These are phyloP conservation scores for Phytophthora cactorum DNA, from an alignment of 352 stramenopile genomes.

Conservation along the genomic window DNA sequence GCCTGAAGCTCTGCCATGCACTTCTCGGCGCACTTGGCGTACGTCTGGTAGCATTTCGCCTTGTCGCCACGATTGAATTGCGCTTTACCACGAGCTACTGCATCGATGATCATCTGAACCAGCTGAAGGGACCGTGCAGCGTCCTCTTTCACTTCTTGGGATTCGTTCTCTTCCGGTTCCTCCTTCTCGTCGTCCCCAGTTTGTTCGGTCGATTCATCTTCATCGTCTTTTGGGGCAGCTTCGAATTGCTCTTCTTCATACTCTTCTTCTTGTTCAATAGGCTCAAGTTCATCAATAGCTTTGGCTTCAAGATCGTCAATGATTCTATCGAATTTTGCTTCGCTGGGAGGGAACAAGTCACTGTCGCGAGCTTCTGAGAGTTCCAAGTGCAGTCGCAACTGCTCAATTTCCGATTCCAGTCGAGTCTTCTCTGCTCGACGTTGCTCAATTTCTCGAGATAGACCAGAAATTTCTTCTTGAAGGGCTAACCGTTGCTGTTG, in stretches of 20 bases:
- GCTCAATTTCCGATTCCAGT: slow-evolving; percentile 71
- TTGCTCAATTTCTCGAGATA: slow-evolving; percentile 47
- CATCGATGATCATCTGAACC: slow-evolving; percentile 47
- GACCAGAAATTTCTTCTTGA: slow-evolving; percentile 33
- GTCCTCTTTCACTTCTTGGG: slow-evolving; percentile 48
- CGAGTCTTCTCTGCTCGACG: slow-evolving; percentile 48
- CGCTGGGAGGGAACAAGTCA: slow-evolving; percentile 8
- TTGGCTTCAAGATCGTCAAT: slow-evolving; percentile 9
- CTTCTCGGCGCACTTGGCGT: slow-evolving; percentile 56
- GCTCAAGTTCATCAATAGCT: slow-evolving; percentile 22
- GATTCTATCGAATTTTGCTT: slow-evolving; percentile 24
- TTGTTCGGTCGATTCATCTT: slow-evolving; percentile 20
- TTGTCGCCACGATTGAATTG: slow-evolving; percentile 85
- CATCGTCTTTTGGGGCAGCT: slow-evolving; percentile 21
- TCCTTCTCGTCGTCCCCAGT: slow-evolving; percentile 35
- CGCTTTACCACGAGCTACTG: slow-evolving; percentile 65
- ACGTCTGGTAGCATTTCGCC: slow-evolving; percentile 72
- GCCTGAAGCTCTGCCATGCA: slow-evolving; percentile 46
- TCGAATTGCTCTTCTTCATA: slow-evolving; percentile 31
- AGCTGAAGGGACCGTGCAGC: slow-evolving; percentile 44
- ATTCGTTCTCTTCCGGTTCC: slow-evolving; percentile 36
- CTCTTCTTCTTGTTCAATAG: slow-evolving; percentile 14
- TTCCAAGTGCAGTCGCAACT: slow-evolving; percentile 63
- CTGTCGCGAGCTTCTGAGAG: slow-evolving; percentile 44
- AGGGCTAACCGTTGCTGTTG: slow-evolving; percentile 31